A percentile compares a stretch with the other conserved stretches of the same genome.
phyloP scores from a whole-genome alignment of 768 basidiomycete species.

The Lactarius trivialis region DNA sequence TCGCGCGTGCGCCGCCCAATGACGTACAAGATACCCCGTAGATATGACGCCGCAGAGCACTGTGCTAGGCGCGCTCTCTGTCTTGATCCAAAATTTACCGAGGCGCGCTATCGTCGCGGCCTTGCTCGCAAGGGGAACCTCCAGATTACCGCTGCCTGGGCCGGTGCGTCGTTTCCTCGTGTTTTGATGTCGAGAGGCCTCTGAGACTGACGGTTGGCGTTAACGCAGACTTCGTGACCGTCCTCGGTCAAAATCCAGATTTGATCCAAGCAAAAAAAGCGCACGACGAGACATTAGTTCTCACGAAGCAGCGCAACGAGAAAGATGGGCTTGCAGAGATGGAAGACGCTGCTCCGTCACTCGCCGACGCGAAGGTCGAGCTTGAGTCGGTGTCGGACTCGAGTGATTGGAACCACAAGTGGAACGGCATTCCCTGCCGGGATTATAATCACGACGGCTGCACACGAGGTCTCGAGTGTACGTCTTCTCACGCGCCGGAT shows the following conservation, averaged over 20 bases:
- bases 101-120: slow-evolving; percentile 33
- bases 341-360: slow-evolving; percentile 20
- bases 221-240: slow-evolving; percentile 27
- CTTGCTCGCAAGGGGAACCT: slow-evolving; percentile 30
- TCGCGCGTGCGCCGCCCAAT: background rate
- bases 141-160: slow-evolving; percentile 22
- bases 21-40: background rate
- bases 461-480: slow-evolving; percentile 35
- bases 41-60: background rate
- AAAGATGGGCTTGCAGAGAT: slow-evolving; percentile 5
- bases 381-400: slow-evolving; percentile 44
- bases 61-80: background rate
- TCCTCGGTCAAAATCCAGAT: slow-evolving; percentile 28
- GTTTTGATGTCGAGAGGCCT: background rate
- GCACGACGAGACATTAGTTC: slow-evolving; percentile 16
- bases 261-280: slow-evolving; percentile 23
- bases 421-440: slow-evolving; percentile 47
- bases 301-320: background rate
- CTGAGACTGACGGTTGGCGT: background rate
- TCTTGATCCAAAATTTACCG: slow-evolving; percentile 29
- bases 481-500: slow-evolving; percentile 49
- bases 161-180: slow-evolving; percentile 22
- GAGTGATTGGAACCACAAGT: slow-evolving; percentile 46
- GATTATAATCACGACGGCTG: slow-evolving; percentile 54
- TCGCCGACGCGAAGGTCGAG: slow-evolving; percentile 31